phyloP scores from a whole-genome alignment of 768 basidiomycete genomes.

The Tricholoma saponaceum region DNA sequence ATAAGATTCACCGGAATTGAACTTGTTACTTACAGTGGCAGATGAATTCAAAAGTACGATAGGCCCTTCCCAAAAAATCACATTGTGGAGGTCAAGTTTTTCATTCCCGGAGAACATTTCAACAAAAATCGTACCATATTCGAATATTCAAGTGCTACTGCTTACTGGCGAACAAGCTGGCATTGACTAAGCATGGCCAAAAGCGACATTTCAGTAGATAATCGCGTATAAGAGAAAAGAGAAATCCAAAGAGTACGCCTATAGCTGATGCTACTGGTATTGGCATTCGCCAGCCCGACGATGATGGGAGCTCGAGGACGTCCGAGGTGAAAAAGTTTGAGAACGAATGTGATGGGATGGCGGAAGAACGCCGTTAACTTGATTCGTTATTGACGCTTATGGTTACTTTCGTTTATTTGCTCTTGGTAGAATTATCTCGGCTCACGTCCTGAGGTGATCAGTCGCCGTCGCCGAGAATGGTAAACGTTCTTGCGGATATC shows the following conservation, averaged over 20 bases:
- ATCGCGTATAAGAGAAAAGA: too few relatives aligned
- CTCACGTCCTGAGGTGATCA: constrained; percentile 16
- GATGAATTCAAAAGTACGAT: too few relatives aligned
- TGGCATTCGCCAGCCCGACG: constrained; percentile 34
- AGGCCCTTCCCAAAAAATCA: too few relatives aligned
- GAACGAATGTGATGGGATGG: constrained; percentile 6
- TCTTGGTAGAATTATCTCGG: constrained; percentile 11
- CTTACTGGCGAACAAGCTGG: too few relatives aligned
- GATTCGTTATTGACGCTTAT: constrained; percentile 10
- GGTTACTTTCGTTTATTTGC: constrained; percentile 14
- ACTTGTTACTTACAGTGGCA: too few relatives aligned
- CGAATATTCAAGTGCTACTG: too few relatives aligned
- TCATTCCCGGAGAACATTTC: too few relatives aligned
- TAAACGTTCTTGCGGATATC: constrained; percentile 38
- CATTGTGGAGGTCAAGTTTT: too few relatives aligned
- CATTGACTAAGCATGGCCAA: too few relatives aligned
- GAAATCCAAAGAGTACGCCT: constrained; percentile 57
- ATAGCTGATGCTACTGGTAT: constrained; percentile 53
- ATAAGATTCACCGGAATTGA: too few relatives aligned
- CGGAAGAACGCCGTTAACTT: background rate
- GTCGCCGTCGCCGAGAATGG: constrained; percentile 57
- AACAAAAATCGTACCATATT: too few relatives aligned
- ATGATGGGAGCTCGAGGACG: background rate
- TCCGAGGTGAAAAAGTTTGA: background rate
- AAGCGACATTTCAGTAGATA: too few relatives aligned